Evolutionary conservation across 1,284 basidiomycete species (phyloP).

Genomic region (Xerocomus minutiporus): DNA sequence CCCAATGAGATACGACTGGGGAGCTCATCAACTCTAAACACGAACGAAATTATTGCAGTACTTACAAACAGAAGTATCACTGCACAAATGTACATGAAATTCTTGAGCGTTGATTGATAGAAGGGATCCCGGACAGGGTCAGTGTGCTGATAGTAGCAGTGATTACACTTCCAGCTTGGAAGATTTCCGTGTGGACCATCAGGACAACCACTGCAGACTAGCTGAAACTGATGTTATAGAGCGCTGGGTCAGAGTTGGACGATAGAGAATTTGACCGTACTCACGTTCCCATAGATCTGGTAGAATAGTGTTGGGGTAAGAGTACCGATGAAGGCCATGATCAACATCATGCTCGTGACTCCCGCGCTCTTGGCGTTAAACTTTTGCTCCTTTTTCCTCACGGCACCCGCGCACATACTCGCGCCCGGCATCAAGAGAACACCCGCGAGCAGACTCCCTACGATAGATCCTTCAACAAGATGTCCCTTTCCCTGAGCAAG

Average conservation of each 20-base stretch:
- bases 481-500: conserved; percentile 86
- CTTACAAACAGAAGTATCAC: conserved; percentile 83
- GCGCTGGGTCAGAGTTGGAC: conserved; percentile 7
- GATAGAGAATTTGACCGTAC: conserved; percentile 34
- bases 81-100: conserved; percentile 93
- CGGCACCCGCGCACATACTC: conserved; percentile 94
- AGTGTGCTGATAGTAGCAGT: conserved; percentile 94
- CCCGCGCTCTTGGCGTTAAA: conserved; percentile 99
- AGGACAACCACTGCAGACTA: conserved; percentile 91
- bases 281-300: conserved; percentile 94
- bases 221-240: conserved; percentile 66
- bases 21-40: background rate
- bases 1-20: conserved; percentile 91
- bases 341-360: conserved; percentile 98
- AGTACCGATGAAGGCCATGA: conserved; percentile 99
- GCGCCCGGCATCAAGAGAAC: conserved; percentile 96
- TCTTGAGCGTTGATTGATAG: conserved; percentile 93
- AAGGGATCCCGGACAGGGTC: conserved; percentile 92
- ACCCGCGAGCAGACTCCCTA: conserved; percentile 91
- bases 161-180: conserved; percentile 78
- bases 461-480: conserved; percentile 95
- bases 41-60: conserved; percentile 17
- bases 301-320: conserved; percentile 97
- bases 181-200: conserved; percentile 32
- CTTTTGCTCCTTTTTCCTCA: conserved; percentile 90